Percentiles rank a stretch among this genome's conserved stretches.
These are phyloP conservation scores for Telopea speciosissima DNA, from an alignment of 177 flowering plant genomes.

Conservation along the genomic window DNA sequence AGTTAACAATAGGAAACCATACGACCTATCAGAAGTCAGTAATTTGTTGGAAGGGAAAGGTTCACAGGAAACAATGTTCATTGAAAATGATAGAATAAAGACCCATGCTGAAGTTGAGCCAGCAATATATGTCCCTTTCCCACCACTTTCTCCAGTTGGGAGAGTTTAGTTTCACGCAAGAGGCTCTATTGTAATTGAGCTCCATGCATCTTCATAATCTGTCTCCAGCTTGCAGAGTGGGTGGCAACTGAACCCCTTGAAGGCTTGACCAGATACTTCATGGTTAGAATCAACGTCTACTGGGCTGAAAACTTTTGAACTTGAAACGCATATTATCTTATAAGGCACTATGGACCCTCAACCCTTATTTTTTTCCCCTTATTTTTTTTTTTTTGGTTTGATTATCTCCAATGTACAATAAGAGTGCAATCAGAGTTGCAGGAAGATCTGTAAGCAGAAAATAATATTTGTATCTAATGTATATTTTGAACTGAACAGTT, in stretches of 20 bases:
- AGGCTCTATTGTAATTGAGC: not conserved
- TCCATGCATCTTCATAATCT: too few species aligned
- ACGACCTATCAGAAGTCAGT: conserved; percentile 20
- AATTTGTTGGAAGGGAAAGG: conserved; percentile 15
- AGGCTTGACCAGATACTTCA: not conserved
- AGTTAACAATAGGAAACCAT: conserved; percentile 28
- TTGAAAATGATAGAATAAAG: conserved; percentile 12
- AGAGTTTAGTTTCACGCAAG: conserved; percentile 39
- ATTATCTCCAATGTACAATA: too few species aligned
- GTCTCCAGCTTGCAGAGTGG: not conserved
- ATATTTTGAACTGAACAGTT: too few species aligned
- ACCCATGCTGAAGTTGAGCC: conserved; percentile 13
- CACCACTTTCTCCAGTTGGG: conserved; percentile 71
- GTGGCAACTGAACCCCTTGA: conserved; percentile 2
- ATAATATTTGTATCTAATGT: not conserved
- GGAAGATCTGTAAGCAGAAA: not conserved
- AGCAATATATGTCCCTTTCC: conserved; percentile 37
- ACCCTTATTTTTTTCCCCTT: too few species aligned
- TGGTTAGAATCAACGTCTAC: not conserved
- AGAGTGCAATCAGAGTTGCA: not conserved
- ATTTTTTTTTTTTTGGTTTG: too few species aligned
- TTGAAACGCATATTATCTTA: too few species aligned
- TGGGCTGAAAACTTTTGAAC: too few species aligned
- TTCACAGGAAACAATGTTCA: conserved; percentile 13
- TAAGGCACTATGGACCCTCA: too few species aligned